Base-by-base conservation (phyloP, 495 filamentous ascomycete genomes). In the Pyronema domesticum region DNA sequence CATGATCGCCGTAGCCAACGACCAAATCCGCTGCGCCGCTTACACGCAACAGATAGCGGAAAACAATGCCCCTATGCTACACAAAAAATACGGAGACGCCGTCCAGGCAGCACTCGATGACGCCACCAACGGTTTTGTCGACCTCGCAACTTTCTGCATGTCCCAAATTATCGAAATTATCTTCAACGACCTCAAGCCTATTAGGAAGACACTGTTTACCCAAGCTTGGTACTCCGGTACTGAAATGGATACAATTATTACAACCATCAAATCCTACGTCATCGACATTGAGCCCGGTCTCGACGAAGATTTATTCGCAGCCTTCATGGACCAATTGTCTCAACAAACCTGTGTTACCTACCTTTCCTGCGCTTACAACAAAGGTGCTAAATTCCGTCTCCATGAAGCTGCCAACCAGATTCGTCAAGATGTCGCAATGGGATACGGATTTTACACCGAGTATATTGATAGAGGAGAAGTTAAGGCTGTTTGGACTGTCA, bases 1-100 rank as follows among this genome's bases (percentile, higher is more conserved):
- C 84, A 78, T 96, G 43, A 77, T 96, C 18, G 88, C 89, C n/a
- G 83, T 93, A 49, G 91, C 91, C 56, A 99, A 96, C 69, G 91
- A 99, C 68, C 91, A 99, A 66, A 95, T 99, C 60, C 85, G 85
- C 52, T 94, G 86, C 68, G 63, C 63, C 23, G 57, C 56, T n/a
- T 66, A 66, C 37, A 57, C 61, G 13, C 59, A 65, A 14, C 56
- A 63, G 17, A 95, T 95, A 64, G 89, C 95, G 65, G 91, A 95
- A 66, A 77, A 76, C 54, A 79, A 91, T 64, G 80, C 80, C 58
- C 70, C 81, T 1, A 70, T 91, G 10, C 86, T 96, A 45, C 82
- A 85, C 14, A 77, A 83, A 8, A 77, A 80, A 57, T 96, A 95
- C 70, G 75, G 84, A 68, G 75, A 80, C 47, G 71, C 71, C n/a